These are phyloP conservation scores for Penicillium salamii DNA, from an alignment of 495 filamentous ascomycete genomes.

Conservation along the genomic window DNA sequence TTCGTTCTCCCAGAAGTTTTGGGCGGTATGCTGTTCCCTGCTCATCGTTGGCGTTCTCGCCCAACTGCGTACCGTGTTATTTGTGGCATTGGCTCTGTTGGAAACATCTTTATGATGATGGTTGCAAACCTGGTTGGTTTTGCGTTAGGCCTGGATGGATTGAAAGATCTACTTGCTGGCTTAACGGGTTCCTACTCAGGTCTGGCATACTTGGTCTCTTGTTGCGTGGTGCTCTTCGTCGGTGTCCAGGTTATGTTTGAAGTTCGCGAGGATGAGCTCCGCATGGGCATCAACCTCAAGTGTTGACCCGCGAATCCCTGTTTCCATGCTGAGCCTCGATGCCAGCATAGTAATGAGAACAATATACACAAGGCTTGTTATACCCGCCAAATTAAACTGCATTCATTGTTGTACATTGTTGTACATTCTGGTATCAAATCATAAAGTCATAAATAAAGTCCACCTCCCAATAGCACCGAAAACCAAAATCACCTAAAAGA, in stretches of 20 bases:
- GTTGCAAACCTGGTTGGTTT: slow-evolving; percentile 92
- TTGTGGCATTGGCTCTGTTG: slow-evolving; percentile 82
- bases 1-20: slow-evolving; percentile 90
- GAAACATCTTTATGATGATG: slow-evolving; percentile 94
- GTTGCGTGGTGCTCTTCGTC: slow-evolving; percentile 73
- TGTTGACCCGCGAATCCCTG: slow-evolving; percentile 51
- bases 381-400: no score
- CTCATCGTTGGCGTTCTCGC: slow-evolving; percentile 59
- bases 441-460: slow-evolving; percentile 19
- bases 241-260: slow-evolving; percentile 97
- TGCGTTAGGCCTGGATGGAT: slow-evolving; percentile 83
- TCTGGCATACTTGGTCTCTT: slow-evolving; percentile 65
- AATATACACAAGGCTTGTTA: not conserved
- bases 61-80: slow-evolving; percentile 74
- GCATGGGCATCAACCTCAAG: slow-evolving; percentile 80
- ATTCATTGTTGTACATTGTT: slow-evolving; percentile 14
- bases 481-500: slow-evolving; percentile 28
- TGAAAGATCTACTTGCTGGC: slow-evolving; percentile 69
- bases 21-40: slow-evolving; percentile 68
- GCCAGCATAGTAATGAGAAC: not conserved
- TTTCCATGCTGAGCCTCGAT: not conserved
- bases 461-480: slow-evolving; percentile 5
- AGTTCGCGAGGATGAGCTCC: slow-evolving; percentile 75
- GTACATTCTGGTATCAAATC: slow-evolving; percentile 26
- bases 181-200: slow-evolving; percentile 74